Base-by-base conservation (phyloP, 305 asterid genomes). In the Galium porrigens region DNA sequence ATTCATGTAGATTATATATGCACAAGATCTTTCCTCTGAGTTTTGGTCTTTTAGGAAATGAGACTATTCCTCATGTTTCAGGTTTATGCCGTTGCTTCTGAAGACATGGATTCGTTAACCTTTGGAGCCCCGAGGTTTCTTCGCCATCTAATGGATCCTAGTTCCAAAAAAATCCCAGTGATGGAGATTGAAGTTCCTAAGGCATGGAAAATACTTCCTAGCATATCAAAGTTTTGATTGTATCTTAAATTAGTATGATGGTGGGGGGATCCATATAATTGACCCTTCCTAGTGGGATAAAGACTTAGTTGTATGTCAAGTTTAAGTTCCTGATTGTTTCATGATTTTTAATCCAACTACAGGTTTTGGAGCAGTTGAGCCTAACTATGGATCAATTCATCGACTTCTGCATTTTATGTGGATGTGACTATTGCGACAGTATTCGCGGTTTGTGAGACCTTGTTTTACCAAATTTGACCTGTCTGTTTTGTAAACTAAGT, bases 1-100 rank as follows among this genome's bases (percentile, higher is more conserved):
- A 41, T 48, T 29, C 7, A 18, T 42, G 15, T 37, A 61, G 33
- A 59, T 46, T 58, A 14, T 1, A 17, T 17, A 5, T 3, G 17
- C 7, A 64, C 39, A 33, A n/a, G 29, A n/a, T 4, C 8, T 29
- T 15, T 6, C 1, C 5, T 36, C 5, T 36, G 42, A 36, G 9
- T 7, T 36, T 36, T 36, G 42, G 42, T 11, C 42, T 36, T 51
- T 49, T 64, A n/a, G 4, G 42, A 39, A 74, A 64, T 65, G 33
- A 63, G 44, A 73, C 53, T 36, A 71, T 77, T 53, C 69, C 66
- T 55, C 77, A 56, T 36, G 5, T 63, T 33, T 63, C 78, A 92
- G 99, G 99, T 85, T 66, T 92, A 89, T 78, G 99, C 85, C 68
- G 95, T 89, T 65, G 97, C 99, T 41, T 92, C 99, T 44, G 99